Base-by-base conservation (phyloP, 352 stramenopile genomes). In the Saprolegnia diclina region DNA sequence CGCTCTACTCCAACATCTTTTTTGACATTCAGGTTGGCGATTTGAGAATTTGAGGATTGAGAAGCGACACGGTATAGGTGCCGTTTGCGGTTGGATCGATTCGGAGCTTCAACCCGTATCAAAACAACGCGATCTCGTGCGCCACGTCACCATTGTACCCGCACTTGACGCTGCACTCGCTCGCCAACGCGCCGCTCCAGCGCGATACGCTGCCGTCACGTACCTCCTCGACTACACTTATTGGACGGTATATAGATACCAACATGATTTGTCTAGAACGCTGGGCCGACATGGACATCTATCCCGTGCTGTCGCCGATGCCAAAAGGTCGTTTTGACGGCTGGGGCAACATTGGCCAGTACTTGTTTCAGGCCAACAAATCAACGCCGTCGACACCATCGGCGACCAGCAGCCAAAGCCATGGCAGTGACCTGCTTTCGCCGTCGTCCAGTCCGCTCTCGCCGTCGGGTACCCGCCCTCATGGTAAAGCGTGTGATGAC, bases 61-160 rank as follows among this genome's bases (percentile, higher is more conserved):
- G 19, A 16, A 40, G 3, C 9, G 9, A 4, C 1, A 24, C 35
- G 46, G 29, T 19, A 24, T 67, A 72, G 65, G 65, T 91, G 35
- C 82, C 85, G n/a, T 94, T 89, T 74, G 85, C 83, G 37, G 88
- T 81, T 54, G 84, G 78, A 0, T 75, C 83, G 6, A 81, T 94
- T 44, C 83, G 85, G 13, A 79, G 82, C n/a, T 94, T 81, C 69
- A 94, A 94, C 54, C 85, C 85, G 63, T 94, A 94, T 59, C 82
- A 83, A 4, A 67, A 71, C 64, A 77, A 88, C 52, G 61, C 66
- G 1, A 73, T 77, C 19, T 72, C 79, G 48, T 72, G 71, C 19
- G n/a, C 74, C 52, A 80, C 80, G 56, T 93, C 85, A 29, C 73
- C 85, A 13, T 74, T 81, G n/a, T 93, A 93, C 57, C 79, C 72